Base-by-base conservation (phyloP, 2,329 filamentous ascomycete genomes). In the Neonectria faginata region DNA sequence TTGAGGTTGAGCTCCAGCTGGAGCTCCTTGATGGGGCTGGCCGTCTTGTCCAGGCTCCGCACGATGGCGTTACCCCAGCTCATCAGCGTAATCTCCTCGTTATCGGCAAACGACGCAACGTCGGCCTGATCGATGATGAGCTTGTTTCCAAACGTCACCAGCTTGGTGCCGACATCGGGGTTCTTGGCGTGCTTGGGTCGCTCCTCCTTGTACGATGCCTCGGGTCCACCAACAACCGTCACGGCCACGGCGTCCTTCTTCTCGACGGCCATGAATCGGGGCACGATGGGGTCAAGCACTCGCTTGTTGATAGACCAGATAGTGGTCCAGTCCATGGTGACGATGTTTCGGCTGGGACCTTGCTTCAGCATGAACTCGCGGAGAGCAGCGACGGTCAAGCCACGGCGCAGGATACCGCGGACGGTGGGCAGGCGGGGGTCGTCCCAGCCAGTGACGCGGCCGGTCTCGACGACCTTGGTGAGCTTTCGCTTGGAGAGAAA, bases 61-160 rank as follows among this genome's bases (percentile, higher is more conserved):
- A 96, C 91, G 70, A 94, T 88, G 12, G 92, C 93, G 75, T 97
- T 97, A 72, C 95, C 96, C 95, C 95, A 98, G 78, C 92, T 92
- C 95, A 97, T 97, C 45, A 97, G 85, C 0, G 95, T 97, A 74
- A 98, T 92, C 79, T 97, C 94, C 82, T 98, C 95, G 75, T 91
- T 90, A 65, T 91, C 85, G 73, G 89, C 91, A 81, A 97, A 97
- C 27, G 86, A 87, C 77, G 91, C 90, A 66, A 91, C 93, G 74
- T 98, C 95, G 50, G 86, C 91, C 80, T 97, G 95, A 77, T 97
- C 95, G 57, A 98, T 83, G 65, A 96, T 83, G 69, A 97, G 84
- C 67, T 89, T 86, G 62, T 87, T 86, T 76, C 91, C 92, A 78
- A 91, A 97, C 27, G 88, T 85, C 5, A 97, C 92, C 81, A 93